Conservation (phyloP, 306 rosid species). For the Leucaena leucocephala region DNA sequence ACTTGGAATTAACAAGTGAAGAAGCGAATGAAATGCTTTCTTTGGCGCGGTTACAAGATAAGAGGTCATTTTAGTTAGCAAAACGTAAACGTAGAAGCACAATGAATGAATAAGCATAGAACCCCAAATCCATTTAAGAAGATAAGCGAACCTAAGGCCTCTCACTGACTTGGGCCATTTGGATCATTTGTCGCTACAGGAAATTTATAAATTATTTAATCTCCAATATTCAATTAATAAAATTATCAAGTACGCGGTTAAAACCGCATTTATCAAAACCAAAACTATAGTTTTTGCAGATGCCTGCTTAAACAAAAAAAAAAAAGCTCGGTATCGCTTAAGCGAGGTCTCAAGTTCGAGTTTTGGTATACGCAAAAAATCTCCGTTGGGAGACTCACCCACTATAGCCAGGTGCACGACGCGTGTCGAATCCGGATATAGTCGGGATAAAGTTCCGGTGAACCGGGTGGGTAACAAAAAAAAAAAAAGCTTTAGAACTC, state of each 20-base stretch:
- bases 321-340: too few species aligned
- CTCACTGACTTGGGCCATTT: not conserved
- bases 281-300: not conserved
- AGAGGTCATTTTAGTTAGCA: not conserved
- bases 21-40: not conserved
- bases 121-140: not conserved
- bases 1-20: not conserved
- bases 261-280: not conserved
- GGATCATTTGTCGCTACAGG: not conserved
- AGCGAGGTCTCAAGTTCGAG: too few species aligned
- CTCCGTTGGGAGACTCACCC: too few species aligned
- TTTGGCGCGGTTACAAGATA: not conserved
- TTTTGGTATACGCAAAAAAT: too few species aligned
- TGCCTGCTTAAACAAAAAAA: not conserved
- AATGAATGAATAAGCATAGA: not conserved
- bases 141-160: not conserved
- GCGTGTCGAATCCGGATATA: too few species aligned
- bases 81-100: not conserved
- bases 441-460: too few species aligned
- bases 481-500: not conserved
- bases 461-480: too few species aligned
- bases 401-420: too few species aligned
- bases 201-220: not conserved
- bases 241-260: not conserved
- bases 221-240: not conserved